Evolutionary conservation across 2,329 filamentous ascomycete genomes (phyloP).

Genomic region (Didymella pomorum): DNA sequence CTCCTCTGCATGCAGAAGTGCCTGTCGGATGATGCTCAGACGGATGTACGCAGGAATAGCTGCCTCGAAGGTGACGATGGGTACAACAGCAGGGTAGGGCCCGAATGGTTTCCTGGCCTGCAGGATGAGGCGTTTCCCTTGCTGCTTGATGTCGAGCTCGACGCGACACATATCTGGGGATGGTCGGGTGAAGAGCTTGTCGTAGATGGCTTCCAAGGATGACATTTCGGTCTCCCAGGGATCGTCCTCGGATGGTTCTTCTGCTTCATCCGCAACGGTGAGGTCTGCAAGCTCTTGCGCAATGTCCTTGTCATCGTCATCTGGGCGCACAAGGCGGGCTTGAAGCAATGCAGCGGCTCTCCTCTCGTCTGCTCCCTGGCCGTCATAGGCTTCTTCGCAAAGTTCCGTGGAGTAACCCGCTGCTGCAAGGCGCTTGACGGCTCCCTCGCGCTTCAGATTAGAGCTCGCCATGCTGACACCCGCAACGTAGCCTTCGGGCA

Average conservation of each 20-base stretch:
- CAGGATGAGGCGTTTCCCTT: conserved; percentile 58
- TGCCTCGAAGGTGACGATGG: conserved; percentile 73
- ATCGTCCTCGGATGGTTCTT: conserved; percentile 58
- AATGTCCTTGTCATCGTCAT: conserved; percentile 40
- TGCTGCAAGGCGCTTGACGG: conserved; percentile 80
- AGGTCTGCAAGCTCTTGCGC: conserved; percentile 46
- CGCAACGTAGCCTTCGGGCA: conserved; percentile 90
- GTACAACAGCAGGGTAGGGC: conserved; percentile 73
- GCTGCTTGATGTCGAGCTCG: conserved; percentile 63
- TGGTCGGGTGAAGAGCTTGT: conserved; percentile 64
- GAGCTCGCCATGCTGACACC: conserved; percentile 86
- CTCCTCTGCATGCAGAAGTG: conserved; percentile 73
- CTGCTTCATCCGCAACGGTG: conserved; percentile 51
- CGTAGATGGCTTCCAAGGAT: conserved; percentile 86
- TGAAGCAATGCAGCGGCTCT: conserved; percentile 83
- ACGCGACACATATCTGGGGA: conserved; percentile 74
- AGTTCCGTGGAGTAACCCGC: conserved; percentile 87
- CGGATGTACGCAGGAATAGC: conserved; percentile 90
- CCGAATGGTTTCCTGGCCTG: conserved; percentile 74
- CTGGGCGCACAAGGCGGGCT: conserved; percentile 64
- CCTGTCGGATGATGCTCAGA: conserved; percentile 82
- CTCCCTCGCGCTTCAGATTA: conserved; percentile 80
- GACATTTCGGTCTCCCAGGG: conserved; percentile 86
- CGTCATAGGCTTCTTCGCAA: conserved; percentile 78
- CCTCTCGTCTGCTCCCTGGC: conserved; percentile 74